Evolutionary conservation across 805 yeast genomes (phyloP), one percentile per base, ranked within the genome.

Genomic region (Starmerella lactis-condensi): DNA sequence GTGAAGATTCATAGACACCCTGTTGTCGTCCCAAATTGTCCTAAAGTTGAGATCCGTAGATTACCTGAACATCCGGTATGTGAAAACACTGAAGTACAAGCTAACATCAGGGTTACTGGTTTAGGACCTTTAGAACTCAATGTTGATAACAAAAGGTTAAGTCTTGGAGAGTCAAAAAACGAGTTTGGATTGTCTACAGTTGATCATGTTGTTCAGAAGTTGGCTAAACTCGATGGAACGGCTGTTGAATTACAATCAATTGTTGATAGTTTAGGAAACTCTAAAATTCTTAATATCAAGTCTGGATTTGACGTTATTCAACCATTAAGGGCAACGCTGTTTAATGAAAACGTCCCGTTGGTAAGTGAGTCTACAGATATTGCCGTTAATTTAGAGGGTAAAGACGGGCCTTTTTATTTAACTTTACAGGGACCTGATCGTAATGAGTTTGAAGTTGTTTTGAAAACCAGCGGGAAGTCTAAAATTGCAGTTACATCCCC

Each of bases 11-110:
- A 31, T n/a, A 34, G 42, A 6, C 29, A 32, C 5, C 73, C 70
- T 30, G 60, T 81, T 22, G 46, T 75, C 13, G 60, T 89, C 6
- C 72, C 91, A 3, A 50, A 61, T 26, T 85, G 98, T 51, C 98
- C 98, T 1, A 57, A 56, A 3, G 93, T 79, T 0, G 52, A 60
- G 14, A 64, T 81, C 32, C 46, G 50, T 0, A 33, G 46, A 4
- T 16, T 5, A 48, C 46, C 23, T 13, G 38, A 10, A 62, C 65
- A 40, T 11, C 12, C 9, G 2, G 15, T 40, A 8, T 89, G 96
- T 57, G 55, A 71, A 22, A 78, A 74, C 20, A 69, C 62, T 12
- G 30, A 50, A 3, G 77, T 70, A 40, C 54, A 62, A 15, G 53
- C 72, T 1, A 53, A 54, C 10, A 60, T 85, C 20, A 57, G 63